These are phyloP conservation scores for Gossypium stocksii DNA, from an alignment of 345 rosid species.

Conservation along the genomic window DNA sequence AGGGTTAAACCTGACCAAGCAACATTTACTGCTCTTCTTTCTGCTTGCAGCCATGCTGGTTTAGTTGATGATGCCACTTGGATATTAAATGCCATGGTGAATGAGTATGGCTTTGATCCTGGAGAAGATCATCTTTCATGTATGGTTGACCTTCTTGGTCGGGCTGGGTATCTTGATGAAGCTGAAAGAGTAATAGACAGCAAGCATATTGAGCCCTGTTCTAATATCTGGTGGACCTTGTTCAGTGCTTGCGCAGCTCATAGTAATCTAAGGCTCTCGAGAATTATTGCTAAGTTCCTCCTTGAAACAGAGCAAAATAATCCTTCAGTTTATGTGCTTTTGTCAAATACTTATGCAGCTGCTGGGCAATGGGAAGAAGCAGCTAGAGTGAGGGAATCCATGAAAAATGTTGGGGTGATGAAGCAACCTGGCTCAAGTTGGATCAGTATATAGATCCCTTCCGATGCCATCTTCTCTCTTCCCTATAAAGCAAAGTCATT, in stretches of 20 bases:
- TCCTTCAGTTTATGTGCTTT: slow-evolving; percentile 53
- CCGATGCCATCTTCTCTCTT: slow-evolving; percentile 32
- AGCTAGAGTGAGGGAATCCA: slow-evolving; percentile 41
- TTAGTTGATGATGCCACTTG: slow-evolving; percentile 51
- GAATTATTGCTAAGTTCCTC: slow-evolving; percentile 44
- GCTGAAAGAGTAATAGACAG: slow-evolving; percentile 43
- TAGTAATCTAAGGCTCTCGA: slow-evolving; percentile 61
- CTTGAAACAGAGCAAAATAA: slow-evolving; percentile 47
- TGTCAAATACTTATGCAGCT: slow-evolving; percentile 71
- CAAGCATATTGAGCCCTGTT: slow-evolving; percentile 26
- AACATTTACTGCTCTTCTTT: slow-evolving; percentile 56
- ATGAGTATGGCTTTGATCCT: slow-evolving; percentile 35
- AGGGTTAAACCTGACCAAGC: slow-evolving; percentile 48
- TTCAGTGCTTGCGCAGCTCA: slow-evolving; percentile 77
- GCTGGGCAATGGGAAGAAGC: slow-evolving; percentile 82
- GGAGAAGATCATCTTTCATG: slow-evolving; percentile 65
- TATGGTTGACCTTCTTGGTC: slow-evolving; percentile 67
- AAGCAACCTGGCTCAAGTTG: slow-evolving; percentile 54
- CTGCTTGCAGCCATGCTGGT: slow-evolving; percentile 79
- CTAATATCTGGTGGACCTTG: slow-evolving; percentile 56
- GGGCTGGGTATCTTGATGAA: slow-evolving; percentile 70
- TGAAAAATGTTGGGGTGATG: slow-evolving; percentile 35
- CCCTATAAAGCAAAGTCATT: slow-evolving; percentile 84
- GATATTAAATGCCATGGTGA: slow-evolving; percentile 52
- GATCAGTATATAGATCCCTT: slow-evolving; percentile 36